Percentiles rank a stretch among this genome's conserved stretches.
Evolutionary conservation across 2,329 filamentous ascomycete species (phyloP).

Genomic region (Exophiala lecanii-corni): DNA sequence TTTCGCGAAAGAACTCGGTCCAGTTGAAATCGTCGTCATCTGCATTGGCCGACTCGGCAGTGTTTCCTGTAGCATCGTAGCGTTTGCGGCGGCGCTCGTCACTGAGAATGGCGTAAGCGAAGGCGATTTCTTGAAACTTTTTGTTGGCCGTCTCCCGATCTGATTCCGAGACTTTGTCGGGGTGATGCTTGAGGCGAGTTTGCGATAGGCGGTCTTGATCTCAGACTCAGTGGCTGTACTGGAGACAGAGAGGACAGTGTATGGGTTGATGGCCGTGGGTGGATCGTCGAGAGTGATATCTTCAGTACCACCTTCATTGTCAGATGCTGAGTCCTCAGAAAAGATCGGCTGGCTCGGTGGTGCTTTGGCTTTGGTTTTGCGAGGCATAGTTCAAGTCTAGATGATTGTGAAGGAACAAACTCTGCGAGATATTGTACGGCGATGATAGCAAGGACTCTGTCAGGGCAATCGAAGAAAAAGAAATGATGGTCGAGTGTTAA

Average conservation of each 20-base stretch:
- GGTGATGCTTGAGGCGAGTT: constrained; percentile 77
- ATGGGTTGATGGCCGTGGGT: constrained; percentile 69
- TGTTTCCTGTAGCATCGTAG: constrained; percentile 88
- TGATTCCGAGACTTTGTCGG: constrained; percentile 72
- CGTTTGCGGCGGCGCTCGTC: constrained; percentile 73
- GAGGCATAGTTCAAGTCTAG: constrained; percentile 22
- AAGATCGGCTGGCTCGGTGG: constrained; percentile 2
- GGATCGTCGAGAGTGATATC: constrained; percentile 55
- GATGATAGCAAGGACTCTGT: not conserved
- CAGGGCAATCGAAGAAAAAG: not conserved
- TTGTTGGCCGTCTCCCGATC: constrained; percentile 69
- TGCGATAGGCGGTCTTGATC: constrained; percentile 82
- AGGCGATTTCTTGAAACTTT: constrained; percentile 84
- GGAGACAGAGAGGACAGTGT: constrained; percentile 69
- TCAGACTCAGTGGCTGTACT: constrained; percentile 69
- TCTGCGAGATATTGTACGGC: too few relatives aligned
- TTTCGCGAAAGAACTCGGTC: constrained; percentile 80
- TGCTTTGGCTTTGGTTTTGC: constrained; percentile 16
- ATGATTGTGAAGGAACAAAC: too few relatives aligned
- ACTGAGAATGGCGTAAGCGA: constrained; percentile 89
- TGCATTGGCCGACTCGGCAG: constrained; percentile 68
- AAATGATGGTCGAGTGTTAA: too few relatives aligned
- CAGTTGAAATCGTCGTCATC: constrained; percentile 82
- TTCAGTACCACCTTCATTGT: constrained; percentile 28
- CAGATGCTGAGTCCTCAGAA: constrained; percentile 1